Evolutionary conservation across 768 basidiomycete genomes (phyloP).

Genomic region (Leccinellum rugosiceps): DNA sequence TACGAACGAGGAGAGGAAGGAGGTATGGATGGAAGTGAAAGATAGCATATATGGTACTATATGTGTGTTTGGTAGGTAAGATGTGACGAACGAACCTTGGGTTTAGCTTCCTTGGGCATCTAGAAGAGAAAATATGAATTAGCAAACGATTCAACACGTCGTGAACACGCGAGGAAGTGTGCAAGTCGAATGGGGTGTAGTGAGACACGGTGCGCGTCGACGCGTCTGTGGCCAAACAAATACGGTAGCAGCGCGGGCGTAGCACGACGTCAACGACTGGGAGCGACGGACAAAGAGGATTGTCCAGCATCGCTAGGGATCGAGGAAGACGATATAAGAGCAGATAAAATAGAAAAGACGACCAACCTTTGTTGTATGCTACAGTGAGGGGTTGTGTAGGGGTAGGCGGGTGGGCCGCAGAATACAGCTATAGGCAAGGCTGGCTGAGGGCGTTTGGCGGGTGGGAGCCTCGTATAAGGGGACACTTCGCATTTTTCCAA

Average conservation of each 20-base stretch:
- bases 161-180: conserved; percentile 29
- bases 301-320: conserved; percentile 17
- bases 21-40: conserved; percentile 6
- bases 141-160: conserved; percentile 41
- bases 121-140: conserved; percentile 34
- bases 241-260: conserved; percentile 17
- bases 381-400: conserved; percentile 21
- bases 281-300: conserved; percentile 9
- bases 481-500: conserved; percentile 25
- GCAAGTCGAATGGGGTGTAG: conserved; percentile 27
- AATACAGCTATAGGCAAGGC: conserved; percentile 38
- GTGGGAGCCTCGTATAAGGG: conserved; percentile 38
- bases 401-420: conserved; percentile 33
- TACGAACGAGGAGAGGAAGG: background rate
- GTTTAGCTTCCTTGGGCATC: conserved; percentile 82
- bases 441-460: conserved; percentile 36
- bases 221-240: conserved; percentile 41
- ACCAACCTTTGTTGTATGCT: conserved; percentile 32
- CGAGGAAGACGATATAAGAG: conserved; percentile 22
- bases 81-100: conserved; percentile 49
- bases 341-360: conserved; percentile 18
- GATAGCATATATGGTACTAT: conserved; percentile 19
- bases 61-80: background rate
- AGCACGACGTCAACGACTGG: conserved; percentile 26
- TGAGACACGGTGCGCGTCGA: conserved; percentile 31